Evolutionary conservation across 139 green algal genomes (phyloP).

Genomic region (Pleodorina starrii): DNA sequence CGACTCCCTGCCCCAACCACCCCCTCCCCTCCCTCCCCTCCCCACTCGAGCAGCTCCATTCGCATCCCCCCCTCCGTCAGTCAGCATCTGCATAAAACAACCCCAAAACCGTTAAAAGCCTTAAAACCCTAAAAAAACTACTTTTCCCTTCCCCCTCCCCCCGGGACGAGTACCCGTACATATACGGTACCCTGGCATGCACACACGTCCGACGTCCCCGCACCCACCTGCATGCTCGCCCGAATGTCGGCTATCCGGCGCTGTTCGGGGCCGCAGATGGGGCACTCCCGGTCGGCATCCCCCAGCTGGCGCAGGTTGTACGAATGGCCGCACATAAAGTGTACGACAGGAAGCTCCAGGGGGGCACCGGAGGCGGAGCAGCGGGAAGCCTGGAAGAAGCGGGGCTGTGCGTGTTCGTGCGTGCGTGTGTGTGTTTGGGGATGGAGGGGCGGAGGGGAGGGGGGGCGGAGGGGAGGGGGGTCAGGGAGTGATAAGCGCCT

Average conservation of each 20-base stretch:
- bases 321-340: slow-evolving; percentile 97
- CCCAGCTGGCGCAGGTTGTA: slow-evolving; percentile 93
- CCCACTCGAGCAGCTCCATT: no score
- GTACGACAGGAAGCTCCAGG: slow-evolving; percentile 94
- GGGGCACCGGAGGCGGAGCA: slow-evolving; percentile 82
- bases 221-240: slow-evolving; percentile 48
- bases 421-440: no score
- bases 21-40: no score
- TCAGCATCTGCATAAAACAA: no score
- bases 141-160: neutral
- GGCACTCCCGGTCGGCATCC: slow-evolving; percentile 90
- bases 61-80: no score
- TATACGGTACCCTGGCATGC: neutral
- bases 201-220: neutral
- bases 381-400: slow-evolving; percentile 90
- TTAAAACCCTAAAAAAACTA: neutral
- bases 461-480: no score
- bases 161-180: neutral
- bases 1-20: no score
- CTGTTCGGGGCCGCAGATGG: slow-evolving; percentile 87
- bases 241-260: slow-evolving; percentile 51
- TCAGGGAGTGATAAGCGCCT: no score
- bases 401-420: slow-evolving; percentile 50
- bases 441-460: no score
- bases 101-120: no score